phyloP scores from a whole-genome alignment of 2,329 filamentous ascomycete species.

The Alternaria angustiovoidea region DNA sequence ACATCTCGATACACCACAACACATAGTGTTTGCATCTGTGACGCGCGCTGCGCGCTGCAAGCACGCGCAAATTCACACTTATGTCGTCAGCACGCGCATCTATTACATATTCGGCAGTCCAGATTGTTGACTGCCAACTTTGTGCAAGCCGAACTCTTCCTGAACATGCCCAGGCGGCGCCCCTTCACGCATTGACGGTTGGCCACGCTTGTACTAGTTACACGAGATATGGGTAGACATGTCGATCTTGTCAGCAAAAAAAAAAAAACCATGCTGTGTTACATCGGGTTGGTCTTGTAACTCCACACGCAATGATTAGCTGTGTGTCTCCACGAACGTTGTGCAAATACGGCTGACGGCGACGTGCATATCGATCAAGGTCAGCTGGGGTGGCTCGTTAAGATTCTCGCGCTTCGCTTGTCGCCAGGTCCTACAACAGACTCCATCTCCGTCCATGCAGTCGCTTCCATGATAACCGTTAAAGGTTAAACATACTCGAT shows the following conservation, averaged over 20 bases:
- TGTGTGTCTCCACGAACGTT: conserved; percentile 16
- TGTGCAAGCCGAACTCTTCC: conserved; percentile 19
- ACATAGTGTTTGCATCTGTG: not conserved
- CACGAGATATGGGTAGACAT: conserved; percentile 33
- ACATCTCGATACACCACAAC: conserved; percentile 7
- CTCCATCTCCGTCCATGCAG: conserved; percentile 7
- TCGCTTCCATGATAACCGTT: conserved; percentile 10
- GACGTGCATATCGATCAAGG: conserved; percentile 39
- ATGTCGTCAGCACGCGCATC: conserved; percentile 3
- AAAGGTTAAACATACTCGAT: not conserved
- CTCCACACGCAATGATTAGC: conserved; percentile 19
- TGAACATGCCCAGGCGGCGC: conserved; percentile 16
- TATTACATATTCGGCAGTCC: not conserved
- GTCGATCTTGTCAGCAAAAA: conserved; percentile 26
- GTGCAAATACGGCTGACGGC: conserved; percentile 35
- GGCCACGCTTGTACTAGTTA: conserved; percentile 24
- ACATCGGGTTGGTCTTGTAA: conserved; percentile 31
- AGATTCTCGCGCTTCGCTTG: conserved; percentile 17
- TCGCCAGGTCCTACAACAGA: conserved; percentile 26
- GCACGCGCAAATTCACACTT: not conserved
- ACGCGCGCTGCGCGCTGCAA: conserved; percentile 1
- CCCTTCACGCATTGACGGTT: conserved; percentile 15
- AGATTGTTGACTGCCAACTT: conserved; percentile 19
- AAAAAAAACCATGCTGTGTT: conserved; percentile 18
- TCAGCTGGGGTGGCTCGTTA: conserved; percentile 37